Evolutionary conservation across 805 yeast genomes (phyloP), one percentile per base, ranked within the genome.

Genomic region (Clavispora asparagi): DNA sequence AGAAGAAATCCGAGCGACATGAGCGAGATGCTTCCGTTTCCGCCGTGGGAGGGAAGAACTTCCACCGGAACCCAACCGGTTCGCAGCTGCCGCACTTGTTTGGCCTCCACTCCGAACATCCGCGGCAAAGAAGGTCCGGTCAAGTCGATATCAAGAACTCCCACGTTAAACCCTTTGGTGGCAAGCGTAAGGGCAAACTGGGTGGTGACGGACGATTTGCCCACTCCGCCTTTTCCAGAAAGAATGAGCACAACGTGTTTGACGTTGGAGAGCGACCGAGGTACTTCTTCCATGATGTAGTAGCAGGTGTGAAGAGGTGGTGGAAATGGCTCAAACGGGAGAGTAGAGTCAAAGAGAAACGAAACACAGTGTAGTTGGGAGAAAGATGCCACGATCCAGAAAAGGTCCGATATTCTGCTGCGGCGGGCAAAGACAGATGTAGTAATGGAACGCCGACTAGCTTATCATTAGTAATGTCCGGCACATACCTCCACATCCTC

Each of bases 141-240:
- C 38, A 94, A 71, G 69, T 94, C 99, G 17, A 94, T 89, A 61
- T 94, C 99, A 23, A 94, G 70, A 0, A 94, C 95, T 1, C 99
- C 99, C n/a, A 94, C 97, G 56, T 77, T 83, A 58, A 63, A 80
- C 2, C 94, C 95, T 59, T 77, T 71, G 12, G 73, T 68, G 6
- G 83, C 87, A 28, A 94, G 71, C 0, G 91, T 74, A n/a, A 94
- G 73, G 0, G 97, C 98, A 1, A 90, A 73, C 61, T 94, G 99
- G 0, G 97, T 87, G 3, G 99, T 91, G 1, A 94, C 90, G 0
- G 97, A 89, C 11, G 97, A 89, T 62, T 94, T 94, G 1, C 99
- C 99, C 1, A 94, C 99, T 23, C 99, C 97, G 27, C 97, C 97
- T 64, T 90, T 90, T 1, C 97, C 99, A 0, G 97, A 89, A 3